Conservation (phyloP, 352 stramenopile species). For the Phytophthora pluvialis region DNA sequence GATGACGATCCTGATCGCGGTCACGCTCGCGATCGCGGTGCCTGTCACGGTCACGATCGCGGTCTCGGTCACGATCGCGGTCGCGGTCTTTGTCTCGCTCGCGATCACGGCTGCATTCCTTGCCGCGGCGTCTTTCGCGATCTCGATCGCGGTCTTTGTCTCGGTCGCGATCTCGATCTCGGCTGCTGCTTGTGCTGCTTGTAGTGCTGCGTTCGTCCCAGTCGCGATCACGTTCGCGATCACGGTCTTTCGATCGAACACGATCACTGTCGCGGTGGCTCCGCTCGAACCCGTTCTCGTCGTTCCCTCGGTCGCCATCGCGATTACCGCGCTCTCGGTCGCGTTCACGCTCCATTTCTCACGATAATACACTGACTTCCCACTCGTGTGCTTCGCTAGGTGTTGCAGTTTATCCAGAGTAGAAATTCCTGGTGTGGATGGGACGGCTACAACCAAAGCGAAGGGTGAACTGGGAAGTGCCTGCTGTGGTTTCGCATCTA, state of each 20-base stretch:
- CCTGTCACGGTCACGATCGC: slow-evolving; percentile 39
- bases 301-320: slow-evolving; percentile 21
- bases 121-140: slow-evolving; percentile 25
- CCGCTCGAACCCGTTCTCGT: slow-evolving; percentile 38
- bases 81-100: slow-evolving; percentile 27
- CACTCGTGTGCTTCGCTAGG: slow-evolving; percentile 8
- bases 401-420: slow-evolving; percentile 22
- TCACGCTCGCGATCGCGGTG: slow-evolving; percentile 48
- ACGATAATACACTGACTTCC: slow-evolving; percentile 11
- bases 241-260: slow-evolving; percentile 32
- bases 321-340: slow-evolving; percentile 36
- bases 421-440: slow-evolving; percentile 33
- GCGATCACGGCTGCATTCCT: slow-evolving; percentile 15
- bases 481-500: slow-evolving; percentile 41
- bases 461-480: slow-evolving; percentile 16
- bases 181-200: slow-evolving; percentile 29
- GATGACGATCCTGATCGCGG: slow-evolving; percentile 39
- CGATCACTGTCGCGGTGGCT: slow-evolving; percentile 29
- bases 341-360: slow-evolving; percentile 46
- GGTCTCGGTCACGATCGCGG: slow-evolving; percentile 11
- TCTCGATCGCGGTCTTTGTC: slow-evolving; percentile 32
- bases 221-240: slow-evolving; percentile 41
- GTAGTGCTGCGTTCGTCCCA: slow-evolving; percentile 43
- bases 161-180: slow-evolving; percentile 40
- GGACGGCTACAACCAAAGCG: background rate